phyloP scores from a whole-genome alignment of 2,329 filamentous ascomycete genomes.

The Cladophialophora immunda region DNA sequence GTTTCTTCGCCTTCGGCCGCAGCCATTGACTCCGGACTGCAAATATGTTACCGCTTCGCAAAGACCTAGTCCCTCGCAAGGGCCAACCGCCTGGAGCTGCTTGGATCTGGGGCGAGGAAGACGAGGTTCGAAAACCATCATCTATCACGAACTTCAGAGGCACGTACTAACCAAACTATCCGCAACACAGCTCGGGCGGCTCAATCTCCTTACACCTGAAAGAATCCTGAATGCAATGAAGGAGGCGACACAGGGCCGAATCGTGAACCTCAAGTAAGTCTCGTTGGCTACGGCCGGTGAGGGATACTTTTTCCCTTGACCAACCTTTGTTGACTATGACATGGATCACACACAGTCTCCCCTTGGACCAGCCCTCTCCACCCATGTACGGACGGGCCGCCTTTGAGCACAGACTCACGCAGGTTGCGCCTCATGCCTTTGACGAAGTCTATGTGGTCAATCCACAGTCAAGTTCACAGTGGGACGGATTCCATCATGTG shows the following conservation, averaged over 20 bases:
- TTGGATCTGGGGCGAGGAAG: slow-evolving; percentile 68
- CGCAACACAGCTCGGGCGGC: slow-evolving; percentile 49
- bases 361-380: slow-evolving; percentile 59
- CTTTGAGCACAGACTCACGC: slow-evolving; percentile 27
- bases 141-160: background rate
- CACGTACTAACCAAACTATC: background rate
- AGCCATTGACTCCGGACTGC: background rate
- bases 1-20: background rate
- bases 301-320: background rate
- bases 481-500: background rate
- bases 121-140: slow-evolving; percentile 20
- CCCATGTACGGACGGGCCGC: slow-evolving; percentile 61
- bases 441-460: slow-evolving; percentile 58
- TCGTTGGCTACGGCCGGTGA: slow-evolving; percentile 40
- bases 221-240: slow-evolving; percentile 50
- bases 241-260: slow-evolving; percentile 59
- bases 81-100: slow-evolving; percentile 64
- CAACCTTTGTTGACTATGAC: background rate
- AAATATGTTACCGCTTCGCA: background rate
- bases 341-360: slow-evolving; percentile 52
- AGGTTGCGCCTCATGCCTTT: slow-evolving; percentile 46
- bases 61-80: slow-evolving; percentile 60
- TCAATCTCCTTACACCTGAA: slow-evolving; percentile 65
- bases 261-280: slow-evolving; percentile 32
- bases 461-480: slow-evolving; percentile 50